Conservation (phyloP, 352 stramenopile genomes). For the Pythium sp. region DNA sequence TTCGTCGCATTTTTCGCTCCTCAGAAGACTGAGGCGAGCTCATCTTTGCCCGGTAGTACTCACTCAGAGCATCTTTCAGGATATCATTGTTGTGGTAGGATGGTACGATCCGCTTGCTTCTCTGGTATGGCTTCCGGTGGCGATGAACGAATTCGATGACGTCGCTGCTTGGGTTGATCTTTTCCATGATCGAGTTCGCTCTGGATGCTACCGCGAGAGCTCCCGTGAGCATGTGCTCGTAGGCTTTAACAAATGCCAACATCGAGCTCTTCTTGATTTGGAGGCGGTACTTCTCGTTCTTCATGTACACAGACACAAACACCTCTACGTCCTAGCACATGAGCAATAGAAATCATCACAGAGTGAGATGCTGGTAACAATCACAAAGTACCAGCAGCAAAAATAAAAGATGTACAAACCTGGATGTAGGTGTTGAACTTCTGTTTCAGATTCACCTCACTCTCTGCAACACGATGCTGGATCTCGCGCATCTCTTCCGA, state of each 20-base stretch:
- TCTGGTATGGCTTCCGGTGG: slow-evolving; percentile 46
- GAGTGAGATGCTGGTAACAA: not conserved
- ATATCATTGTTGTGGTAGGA: slow-evolving; percentile 44
- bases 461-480: slow-evolving; percentile 32
- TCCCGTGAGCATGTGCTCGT: slow-evolving; percentile 58
- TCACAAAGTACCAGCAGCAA: not conserved
- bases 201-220: slow-evolving; percentile 32
- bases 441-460: slow-evolving; percentile 33
- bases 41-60: slow-evolving; percentile 34
- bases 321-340: slow-evolving; percentile 61
- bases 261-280: slow-evolving; percentile 82
- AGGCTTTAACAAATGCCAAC: slow-evolving; percentile 60
- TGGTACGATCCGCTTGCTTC: slow-evolving; percentile 41
- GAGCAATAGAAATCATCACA: slow-evolving; percentile 1
- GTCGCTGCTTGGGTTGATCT: slow-evolving; percentile 53
- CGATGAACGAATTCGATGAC: slow-evolving; percentile 61
- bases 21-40: slow-evolving; percentile 15
- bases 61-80: slow-evolving; percentile 52
- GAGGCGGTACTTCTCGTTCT: slow-evolving; percentile 84
- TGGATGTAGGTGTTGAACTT: slow-evolving; percentile 58
- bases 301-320: slow-evolving; percentile 76
- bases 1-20: slow-evolving; percentile 15
- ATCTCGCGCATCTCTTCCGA: slow-evolving; percentile 43
- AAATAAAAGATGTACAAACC: slow-evolving; percentile 19
- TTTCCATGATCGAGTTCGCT: slow-evolving; percentile 40